Base-by-base conservation (phyloP, 352 stramenopile genomes). In the Phytopythium oedochilum region DNA sequence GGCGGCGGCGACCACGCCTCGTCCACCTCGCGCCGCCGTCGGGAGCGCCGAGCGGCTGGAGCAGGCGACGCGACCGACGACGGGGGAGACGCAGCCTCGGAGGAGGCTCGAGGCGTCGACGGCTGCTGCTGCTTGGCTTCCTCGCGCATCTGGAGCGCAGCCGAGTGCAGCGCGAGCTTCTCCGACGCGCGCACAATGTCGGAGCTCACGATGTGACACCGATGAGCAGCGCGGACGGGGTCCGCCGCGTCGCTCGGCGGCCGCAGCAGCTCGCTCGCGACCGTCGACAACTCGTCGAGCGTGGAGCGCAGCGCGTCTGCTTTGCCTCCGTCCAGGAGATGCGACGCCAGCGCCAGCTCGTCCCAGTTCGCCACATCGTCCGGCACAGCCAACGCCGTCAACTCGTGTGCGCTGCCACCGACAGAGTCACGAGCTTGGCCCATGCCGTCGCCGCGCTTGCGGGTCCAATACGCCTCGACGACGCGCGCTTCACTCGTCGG, bases 121-220 rank as follows among this genome's bases (percentile, higher is more conserved):
- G 29, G 29, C 10, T 34, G 29, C 29, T 34, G 29, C 29, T 38
- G 29, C 22, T 57, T 39, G 44, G n/a, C 18, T 25, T 45, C 35
- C 15, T 47, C 49, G 10, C 35, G 35, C 8, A 78, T 57, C 47
- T 83, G 75, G 26, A 44, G 60, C 3, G 68, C 68, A 14, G 73
- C 75, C 36, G 53, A 76, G 46, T 86, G 75, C 1, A 82, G 54
- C 8, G 66, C 71, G 28, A 84, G 60, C 49, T 66, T 73, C 14
- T 82, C 69, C 3, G 73, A 60, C 1, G 52, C 57, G 15, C 48
- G 52, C 7, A 67, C 51, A 23, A 55, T 58, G 40, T 55, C 49
- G 23, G 22, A 25, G 35, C 49, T 36, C 14, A 55, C 18, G 15
- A 36, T n/a, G 34, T 35, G 25, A 25, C 18, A 25, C n/a, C 25